phyloP scores from a whole-genome alignment of 129 eudicot genomes.

The Arctium lappa region DNA sequence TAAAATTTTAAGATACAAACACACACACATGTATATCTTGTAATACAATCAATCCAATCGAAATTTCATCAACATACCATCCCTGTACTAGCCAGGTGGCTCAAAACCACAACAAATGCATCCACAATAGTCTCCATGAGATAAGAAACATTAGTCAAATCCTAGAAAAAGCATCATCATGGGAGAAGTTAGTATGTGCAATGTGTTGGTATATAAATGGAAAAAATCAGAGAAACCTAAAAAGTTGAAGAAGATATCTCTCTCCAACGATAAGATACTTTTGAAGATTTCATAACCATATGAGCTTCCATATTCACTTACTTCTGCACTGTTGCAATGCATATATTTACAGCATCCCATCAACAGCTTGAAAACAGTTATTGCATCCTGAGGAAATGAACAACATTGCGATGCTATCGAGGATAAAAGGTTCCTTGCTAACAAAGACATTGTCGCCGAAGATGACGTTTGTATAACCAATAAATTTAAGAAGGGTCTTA shows the following conservation, averaged over 20 bases:
- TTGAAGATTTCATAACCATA: slow-evolving; percentile 5
- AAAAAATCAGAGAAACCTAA: slow-evolving; percentile 1
- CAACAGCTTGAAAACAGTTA: slow-evolving; percentile 68
- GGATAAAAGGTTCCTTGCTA: slow-evolving; percentile 52
- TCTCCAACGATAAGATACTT: not conserved
- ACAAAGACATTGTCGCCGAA: slow-evolving; percentile 38
- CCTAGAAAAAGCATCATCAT: slow-evolving; percentile 39
- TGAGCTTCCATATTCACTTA: slow-evolving; percentile 40
- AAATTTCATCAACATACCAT: slow-evolving; percentile 46
- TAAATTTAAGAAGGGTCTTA: slow-evolving; percentile 61
- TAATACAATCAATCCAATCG: not conserved
- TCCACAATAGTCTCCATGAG: slow-evolving; percentile 53
- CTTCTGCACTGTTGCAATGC: slow-evolving; percentile 61
- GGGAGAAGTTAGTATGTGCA: slow-evolving; percentile 11
- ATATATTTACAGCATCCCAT: slow-evolving; percentile 42
- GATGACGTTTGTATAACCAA: slow-evolving; percentile 44
- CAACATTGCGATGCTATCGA: slow-evolving; percentile 67
- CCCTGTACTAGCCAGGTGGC: slow-evolving; percentile 50
- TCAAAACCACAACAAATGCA: slow-evolving; percentile 67
- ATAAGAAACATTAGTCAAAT: slow-evolving; percentile 30
- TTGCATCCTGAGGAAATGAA: slow-evolving; percentile 54
- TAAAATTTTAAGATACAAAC: slow-evolving; percentile 7
- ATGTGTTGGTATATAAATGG: not conserved
- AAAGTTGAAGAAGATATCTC: slow-evolving; percentile 7
- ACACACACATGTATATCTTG: not conserved